Percentiles rank a stretch among this genome's conserved stretches.
Evolutionary conservation across 306 rosid genomes (phyloP).

Genomic region (Cicer cuneatum): DNA sequence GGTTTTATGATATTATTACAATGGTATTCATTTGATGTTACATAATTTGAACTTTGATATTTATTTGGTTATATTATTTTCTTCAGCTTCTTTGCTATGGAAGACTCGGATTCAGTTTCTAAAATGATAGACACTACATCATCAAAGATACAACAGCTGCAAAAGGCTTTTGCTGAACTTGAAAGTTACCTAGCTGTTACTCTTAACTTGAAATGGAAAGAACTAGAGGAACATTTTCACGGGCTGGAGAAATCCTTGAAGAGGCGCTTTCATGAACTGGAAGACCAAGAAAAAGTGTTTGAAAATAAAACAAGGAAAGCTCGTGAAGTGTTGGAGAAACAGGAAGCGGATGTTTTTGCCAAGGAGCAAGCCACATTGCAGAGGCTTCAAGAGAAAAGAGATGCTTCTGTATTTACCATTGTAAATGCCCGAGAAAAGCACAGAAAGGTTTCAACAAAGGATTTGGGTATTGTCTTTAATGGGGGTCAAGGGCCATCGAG

Average conservation of each 20-base stretch:
- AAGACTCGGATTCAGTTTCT: constrained; percentile 75
- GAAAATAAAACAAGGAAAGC: constrained; percentile 73
- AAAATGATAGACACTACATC: constrained; percentile 82
- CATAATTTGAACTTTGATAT: constrained; percentile 30
- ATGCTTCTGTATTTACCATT: constrained; percentile 80
- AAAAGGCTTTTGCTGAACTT: constrained; percentile 98
- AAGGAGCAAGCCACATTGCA: constrained; percentile 76
- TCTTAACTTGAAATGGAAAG: constrained; percentile 94
- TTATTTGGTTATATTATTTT: constrained; percentile 32
- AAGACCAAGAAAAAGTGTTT: constrained; percentile 91
- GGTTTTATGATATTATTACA: not conserved
- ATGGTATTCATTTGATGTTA: not conserved
- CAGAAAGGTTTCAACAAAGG: constrained; percentile 70
- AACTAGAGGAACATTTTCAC: constrained; percentile 92
- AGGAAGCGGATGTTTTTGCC: constrained; percentile 71
- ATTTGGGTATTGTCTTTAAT: constrained; percentile 51
- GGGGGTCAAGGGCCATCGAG: constrained; percentile 52
- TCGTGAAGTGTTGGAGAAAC: constrained; percentile 68
- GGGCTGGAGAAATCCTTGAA: constrained; percentile 95
- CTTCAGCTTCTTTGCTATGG: constrained; percentile 74
- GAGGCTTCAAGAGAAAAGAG: constrained; percentile 85
- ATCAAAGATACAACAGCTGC: constrained; percentile 94
- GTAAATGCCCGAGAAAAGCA: constrained; percentile 69
- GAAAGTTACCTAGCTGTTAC: constrained; percentile 89
- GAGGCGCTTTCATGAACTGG: constrained; percentile 96